Evolutionary conservation across 1,139 yeast species (phyloP), one percentile per base, ranked within the genome.

Genomic region (Yamadazyma oceani): DNA sequence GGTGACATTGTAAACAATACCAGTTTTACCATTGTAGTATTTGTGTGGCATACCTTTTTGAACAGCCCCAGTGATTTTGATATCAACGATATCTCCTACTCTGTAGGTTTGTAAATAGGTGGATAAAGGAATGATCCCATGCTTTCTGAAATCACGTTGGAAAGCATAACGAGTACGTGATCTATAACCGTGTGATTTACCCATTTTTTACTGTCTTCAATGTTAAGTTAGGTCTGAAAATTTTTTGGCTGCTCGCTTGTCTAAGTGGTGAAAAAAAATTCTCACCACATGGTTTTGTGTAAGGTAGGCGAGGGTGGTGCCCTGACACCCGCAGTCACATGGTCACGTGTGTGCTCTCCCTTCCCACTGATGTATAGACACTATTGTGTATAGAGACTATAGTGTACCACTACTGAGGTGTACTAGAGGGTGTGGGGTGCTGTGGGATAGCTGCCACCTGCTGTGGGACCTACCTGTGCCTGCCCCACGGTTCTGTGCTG

Each of bases 1-100:
- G 85, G 98, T 92, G 58, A 92, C 94, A 83, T 92, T 92, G 95
- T 82, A 92, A 57, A 92, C 84, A 60, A 90, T 88, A 84, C 98
- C 98, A 57, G 98, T 92, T 85, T 89, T 92, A 78, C 98, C 98
- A 82, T 90, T 97, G 96, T 92, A 92, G 85, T 82, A 90, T 82
- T 94, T 94, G 89, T 88, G 96, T 73, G 98, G 98, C 97, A 94
- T 89, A 86, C 98, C 97, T 85, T 90, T 89, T 75, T 92, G 97
- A 80, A 90, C 81, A 60, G 98, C 82, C 82, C 96, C 97, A 73
- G 94, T 94, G 75, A 95, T 98, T 80, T 88, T 90, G 80, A 92
- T 90, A 77, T 92, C 98, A 68, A 92, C 98, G 66, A 92, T 90
- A 76, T 94, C 98, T 67, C 98, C 98, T 64, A 92, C 97, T 77